Conservation (phyloP, 2,329 filamentous ascomycete genomes). For the Fusarium sp. region DNA sequence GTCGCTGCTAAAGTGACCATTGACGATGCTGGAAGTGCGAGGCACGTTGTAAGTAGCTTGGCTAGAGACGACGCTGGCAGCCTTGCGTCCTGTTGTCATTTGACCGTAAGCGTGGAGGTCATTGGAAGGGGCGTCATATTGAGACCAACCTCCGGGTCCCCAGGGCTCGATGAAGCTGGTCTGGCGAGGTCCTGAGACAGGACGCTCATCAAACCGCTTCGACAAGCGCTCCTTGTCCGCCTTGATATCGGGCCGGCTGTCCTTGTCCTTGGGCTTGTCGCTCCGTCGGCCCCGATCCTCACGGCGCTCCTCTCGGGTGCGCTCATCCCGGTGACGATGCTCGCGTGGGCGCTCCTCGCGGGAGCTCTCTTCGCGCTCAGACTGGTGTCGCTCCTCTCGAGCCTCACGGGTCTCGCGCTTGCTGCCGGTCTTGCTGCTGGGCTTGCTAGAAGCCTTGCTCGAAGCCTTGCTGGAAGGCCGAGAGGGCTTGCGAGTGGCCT, state of each 20-base stretch:
- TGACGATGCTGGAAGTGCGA: slow-evolving; percentile 46
- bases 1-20: slow-evolving; percentile 46
- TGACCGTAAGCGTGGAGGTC: slow-evolving; percentile 46
- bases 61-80: slow-evolving; percentile 41
- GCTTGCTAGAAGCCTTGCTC: slow-evolving; percentile 47
- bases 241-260: slow-evolving; percentile 45
- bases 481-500: slow-evolving; percentile 42
- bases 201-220: slow-evolving; percentile 53
- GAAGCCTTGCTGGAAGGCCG: slow-evolving; percentile 46
- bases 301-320: slow-evolving; percentile 42
- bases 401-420: slow-evolving; percentile 47
- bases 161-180: slow-evolving; percentile 52
- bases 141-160: slow-evolving; percentile 49
- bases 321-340: slow-evolving; percentile 29
- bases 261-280: slow-evolving; percentile 47
- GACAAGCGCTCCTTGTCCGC: slow-evolving; percentile 54
- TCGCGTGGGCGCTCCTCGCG: slow-evolving; percentile 38
- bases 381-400: slow-evolving; percentile 39
- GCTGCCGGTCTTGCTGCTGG: slow-evolving; percentile 36
- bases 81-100: slow-evolving; percentile 45
- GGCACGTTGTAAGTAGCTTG: slow-evolving; percentile 46
- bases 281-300: slow-evolving; percentile 40
- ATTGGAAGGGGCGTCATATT: slow-evolving; percentile 41
- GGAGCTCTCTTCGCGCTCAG: slow-evolving; percentile 38
- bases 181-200: slow-evolving; percentile 42